A percentile compares a stretch with the other conserved stretches of the same genome.
These are phyloP conservation scores for Colletotrichum tanaceti DNA, from an alignment of 2,329 filamentous ascomycete genomes.

Conservation along the genomic window DNA sequence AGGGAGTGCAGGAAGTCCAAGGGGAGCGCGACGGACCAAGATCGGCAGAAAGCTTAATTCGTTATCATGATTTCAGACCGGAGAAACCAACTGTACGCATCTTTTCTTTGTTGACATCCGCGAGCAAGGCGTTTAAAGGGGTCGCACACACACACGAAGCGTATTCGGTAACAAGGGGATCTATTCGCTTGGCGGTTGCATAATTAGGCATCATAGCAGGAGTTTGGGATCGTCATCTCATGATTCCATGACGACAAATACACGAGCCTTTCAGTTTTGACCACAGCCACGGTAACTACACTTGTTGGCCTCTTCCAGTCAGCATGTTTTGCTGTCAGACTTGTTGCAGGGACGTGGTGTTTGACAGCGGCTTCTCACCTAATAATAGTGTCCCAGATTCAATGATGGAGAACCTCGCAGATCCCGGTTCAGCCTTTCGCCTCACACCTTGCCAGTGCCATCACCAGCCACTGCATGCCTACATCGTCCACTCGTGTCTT, in stretches of 20 bases:
- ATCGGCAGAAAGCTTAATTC: constrained; percentile 30
- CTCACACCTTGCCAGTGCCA: not conserved
- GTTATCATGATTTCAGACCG: not conserved
- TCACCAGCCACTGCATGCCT: not conserved
- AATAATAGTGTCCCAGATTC: not conserved
- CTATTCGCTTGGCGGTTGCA: not conserved
- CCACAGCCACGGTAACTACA: not conserved
- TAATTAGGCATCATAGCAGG: not conserved
- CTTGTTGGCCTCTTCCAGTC: not conserved
- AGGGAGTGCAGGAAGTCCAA: constrained; percentile 17
- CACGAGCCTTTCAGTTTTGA: not conserved
- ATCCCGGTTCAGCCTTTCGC: not conserved
- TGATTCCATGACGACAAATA: not conserved
- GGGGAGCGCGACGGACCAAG: not conserved
- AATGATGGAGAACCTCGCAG: not conserved
- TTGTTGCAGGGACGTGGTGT: not conserved
- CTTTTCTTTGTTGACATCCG: not conserved
- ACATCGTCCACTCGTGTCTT: not conserved
- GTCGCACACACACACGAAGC: not conserved
- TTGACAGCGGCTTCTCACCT: not conserved
- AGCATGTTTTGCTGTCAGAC: too few species aligned
- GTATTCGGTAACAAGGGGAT: too few species aligned
- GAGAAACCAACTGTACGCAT: not conserved
- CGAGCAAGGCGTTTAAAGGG: not conserved
- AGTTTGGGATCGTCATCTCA: not conserved